Evolutionary conservation across 2,329 filamentous ascomycete genomes (phyloP).

Genomic region (Emmonsiellopsis sp.): DNA sequence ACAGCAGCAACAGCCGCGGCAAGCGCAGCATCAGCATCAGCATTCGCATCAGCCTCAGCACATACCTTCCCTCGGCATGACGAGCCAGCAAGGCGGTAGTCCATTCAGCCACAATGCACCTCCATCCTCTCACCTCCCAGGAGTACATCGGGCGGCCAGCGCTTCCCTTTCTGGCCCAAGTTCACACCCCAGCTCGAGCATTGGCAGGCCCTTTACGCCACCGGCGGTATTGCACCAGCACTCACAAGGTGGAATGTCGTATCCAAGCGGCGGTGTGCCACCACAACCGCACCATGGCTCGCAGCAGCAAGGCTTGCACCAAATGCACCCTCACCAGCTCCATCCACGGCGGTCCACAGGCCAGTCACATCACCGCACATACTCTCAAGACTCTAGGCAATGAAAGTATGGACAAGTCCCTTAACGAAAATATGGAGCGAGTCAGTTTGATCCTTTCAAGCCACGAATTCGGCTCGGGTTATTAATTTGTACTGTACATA

Average conservation of each 20-base stretch:
- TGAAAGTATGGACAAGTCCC: background rate
- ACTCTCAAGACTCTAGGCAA: conserved; percentile 6
- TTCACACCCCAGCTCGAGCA: conserved; percentile 4
- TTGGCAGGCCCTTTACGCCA: conserved; percentile 33
- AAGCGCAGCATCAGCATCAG: conserved; percentile 20
- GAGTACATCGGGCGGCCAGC: conserved; percentile 16
- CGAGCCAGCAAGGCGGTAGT: conserved; percentile 13
- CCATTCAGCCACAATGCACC: conserved; percentile 27
- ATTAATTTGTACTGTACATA: background rate
- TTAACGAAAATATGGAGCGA: too few relatives aligned
- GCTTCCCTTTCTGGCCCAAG: background rate
- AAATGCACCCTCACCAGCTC: conserved; percentile 2
- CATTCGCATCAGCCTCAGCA: conserved; percentile 22
- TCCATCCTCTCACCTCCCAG: conserved; percentile 18
- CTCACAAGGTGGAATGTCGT: conserved; percentile 9
- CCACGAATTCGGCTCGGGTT: background rate
- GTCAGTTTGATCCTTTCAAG: background rate
- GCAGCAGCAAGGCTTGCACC: conserved; percentile 3
- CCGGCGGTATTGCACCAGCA: conserved; percentile 25
- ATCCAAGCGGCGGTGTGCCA: background rate
- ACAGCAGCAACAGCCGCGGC: conserved; percentile 20
- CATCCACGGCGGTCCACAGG: conserved; percentile 5
- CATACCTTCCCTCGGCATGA: conserved; percentile 23
- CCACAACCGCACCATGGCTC: background rate
- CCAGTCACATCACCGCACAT: conserved; percentile 4